phyloP scores from a whole-genome alignment of 2,329 filamentous ascomycete species.

The Penicillium crustosum region DNA sequence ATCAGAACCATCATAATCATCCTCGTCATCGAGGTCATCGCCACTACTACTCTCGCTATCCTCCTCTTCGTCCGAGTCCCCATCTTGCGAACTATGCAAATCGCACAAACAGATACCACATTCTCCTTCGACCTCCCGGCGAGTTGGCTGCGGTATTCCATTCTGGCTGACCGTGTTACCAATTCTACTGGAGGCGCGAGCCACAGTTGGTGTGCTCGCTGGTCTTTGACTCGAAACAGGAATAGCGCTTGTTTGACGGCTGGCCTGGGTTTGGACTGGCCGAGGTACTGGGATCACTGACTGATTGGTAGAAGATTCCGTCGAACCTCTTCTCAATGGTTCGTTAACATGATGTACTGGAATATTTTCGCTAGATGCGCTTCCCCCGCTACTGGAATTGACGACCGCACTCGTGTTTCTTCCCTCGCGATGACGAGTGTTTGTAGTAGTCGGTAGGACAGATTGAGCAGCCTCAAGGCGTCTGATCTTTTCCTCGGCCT shows the following conservation, averaged over 20 bases:
- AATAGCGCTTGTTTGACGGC: background rate
- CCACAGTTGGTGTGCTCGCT: background rate
- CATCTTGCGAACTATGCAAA: background rate
- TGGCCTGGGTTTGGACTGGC: background rate
- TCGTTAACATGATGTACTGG: no score
- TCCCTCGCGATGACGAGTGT: background rate
- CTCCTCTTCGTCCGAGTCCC: background rate
- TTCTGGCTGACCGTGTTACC: background rate
- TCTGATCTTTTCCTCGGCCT: background rate
- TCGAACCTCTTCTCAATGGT: background rate
- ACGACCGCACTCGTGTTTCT: background rate
- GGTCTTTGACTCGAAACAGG: background rate
- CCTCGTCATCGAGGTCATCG: background rate
- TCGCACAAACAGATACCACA: constrained; percentile 15
- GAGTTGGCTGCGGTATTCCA: background rate
- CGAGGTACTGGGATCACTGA: background rate
- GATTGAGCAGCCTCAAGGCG: background rate
- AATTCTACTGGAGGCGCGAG: background rate
- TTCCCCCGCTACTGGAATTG: background rate
- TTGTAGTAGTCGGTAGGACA: background rate
- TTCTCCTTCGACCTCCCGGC: constrained; percentile 12
- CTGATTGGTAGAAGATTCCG: background rate
- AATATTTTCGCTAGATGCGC: background rate
- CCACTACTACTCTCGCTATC: background rate
- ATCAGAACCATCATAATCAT: background rate